A percentile compares a stretch with the other conserved stretches of the same genome.
phyloP scores from a whole-genome alignment of 2,329 filamentous ascomycete genomes.

The Monilinia laxa region DNA sequence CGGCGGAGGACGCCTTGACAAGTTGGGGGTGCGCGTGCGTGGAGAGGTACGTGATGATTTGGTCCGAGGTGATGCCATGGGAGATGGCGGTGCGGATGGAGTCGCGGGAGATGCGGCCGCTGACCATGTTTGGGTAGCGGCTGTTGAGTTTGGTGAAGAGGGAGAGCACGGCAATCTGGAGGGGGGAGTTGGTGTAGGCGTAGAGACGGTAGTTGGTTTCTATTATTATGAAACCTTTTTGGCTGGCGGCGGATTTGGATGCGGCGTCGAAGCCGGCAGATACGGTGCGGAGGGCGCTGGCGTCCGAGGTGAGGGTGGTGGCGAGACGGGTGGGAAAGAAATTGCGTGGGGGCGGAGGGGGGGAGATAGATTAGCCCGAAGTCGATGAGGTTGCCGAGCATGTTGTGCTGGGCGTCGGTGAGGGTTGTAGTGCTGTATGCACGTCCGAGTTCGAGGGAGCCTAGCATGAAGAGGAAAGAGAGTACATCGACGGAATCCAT shows the following conservation, averaged over 20 bases:
- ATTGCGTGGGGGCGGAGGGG: conserved; percentile 57
- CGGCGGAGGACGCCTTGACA: conserved; percentile 52
- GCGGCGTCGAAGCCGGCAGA: conserved; percentile 68
- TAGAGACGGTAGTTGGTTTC: conserved; percentile 98
- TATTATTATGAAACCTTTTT: conserved; percentile 84
- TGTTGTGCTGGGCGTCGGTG: conserved; percentile 76
- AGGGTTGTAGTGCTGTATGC: conserved; percentile 87
- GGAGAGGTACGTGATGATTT: conserved; percentile 90
- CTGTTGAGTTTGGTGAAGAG: conserved; percentile 86
- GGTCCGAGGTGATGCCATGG: conserved; percentile 88
- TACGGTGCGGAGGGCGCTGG: conserved; percentile 66
- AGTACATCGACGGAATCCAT: conserved; percentile 93
- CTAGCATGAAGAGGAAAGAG: conserved; percentile 93
- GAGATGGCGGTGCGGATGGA: conserved; percentile 85
- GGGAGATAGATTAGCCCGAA: conserved; percentile 86
- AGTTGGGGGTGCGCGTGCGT: conserved; percentile 95
- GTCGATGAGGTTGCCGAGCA: conserved; percentile 86
- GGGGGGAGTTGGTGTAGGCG: conserved; percentile 89
- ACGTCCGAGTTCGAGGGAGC: conserved; percentile 85
- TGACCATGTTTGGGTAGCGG: conserved; percentile 92
- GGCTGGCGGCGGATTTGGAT: conserved; percentile 47
- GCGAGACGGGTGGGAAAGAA: conserved; percentile 92
- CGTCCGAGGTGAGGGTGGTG: conserved; percentile 82
- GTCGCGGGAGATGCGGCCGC: conserved; percentile 83
- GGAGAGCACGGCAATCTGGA: conserved; percentile 90